Evolutionary conservation across 2,329 filamentous ascomycete species (phyloP), one percentile per base, ranked within the genome.

Genomic region (Sporothrix curviconia): DNA sequence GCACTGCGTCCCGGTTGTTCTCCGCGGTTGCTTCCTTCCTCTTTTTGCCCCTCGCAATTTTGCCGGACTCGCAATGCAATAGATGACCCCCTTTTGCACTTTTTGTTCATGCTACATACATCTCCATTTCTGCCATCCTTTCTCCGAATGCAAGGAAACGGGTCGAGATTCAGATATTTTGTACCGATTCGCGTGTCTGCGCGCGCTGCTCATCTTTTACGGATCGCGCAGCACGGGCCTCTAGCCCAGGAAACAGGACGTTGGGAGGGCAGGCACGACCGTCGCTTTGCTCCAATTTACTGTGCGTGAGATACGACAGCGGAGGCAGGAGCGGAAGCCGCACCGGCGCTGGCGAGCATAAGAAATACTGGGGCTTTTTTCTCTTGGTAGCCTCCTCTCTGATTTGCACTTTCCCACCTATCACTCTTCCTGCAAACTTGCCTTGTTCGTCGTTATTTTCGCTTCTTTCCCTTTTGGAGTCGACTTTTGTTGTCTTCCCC

Each of bases 261-360:
- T 36, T 49, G 12, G 28, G 12, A 15, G 30, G 17, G 52, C 30
- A 55, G 17, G 39, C 36, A 39, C 40, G 19, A 24, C 51, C 51
- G 37, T 22, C 22, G 30, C 22, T 34, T 42, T 51, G 25, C 37
- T 32, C 34, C 22, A 12, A 14, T 4, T 8, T 12, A 37, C 9
- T 28, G 25, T 36, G 42, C 25, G 34, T 22, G 24, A 37, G 34
- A 11, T 57, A 34, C 46, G 19, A 44, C 55, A 24, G 42, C 47
- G 47, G 55, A 57, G 40, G 55, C 42, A 47, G 56, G 56, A 19
- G 56, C 42, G 56, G 50, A 58, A 42, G 43, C 40, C 47, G 43
- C 43, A 55, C 50, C 42, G 43, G 25, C 24, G 40, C n/a, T 28
- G 19, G 42, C 46, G 43, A 55, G 37, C 53, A 49, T 30, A 54